Conservation (phyloP, 495 filamentous ascomycete genomes). For the Talaromyces adpressus region DNA sequence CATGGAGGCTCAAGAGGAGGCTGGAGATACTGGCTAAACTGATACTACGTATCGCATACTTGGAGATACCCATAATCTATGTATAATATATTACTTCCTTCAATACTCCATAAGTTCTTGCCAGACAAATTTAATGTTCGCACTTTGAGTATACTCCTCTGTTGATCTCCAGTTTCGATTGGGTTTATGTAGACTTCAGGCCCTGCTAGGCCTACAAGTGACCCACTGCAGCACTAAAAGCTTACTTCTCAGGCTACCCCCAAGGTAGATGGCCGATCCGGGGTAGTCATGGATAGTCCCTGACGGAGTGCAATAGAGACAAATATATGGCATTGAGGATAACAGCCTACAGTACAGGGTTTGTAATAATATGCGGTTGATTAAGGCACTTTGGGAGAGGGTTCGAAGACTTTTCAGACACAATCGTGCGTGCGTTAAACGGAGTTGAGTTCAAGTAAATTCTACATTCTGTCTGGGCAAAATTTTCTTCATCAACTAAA, state of each 20-base stretch:
- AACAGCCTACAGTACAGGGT: no score
- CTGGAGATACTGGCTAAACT: neutral
- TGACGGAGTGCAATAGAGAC: neutral
- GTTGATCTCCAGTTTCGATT: no score
- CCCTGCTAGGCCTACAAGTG: no score
- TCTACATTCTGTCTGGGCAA: neutral
- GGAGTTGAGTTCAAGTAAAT: neutral
- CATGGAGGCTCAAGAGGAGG: neutral
- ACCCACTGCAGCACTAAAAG: no score
- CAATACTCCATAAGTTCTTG: neutral
- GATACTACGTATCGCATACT: neutral
- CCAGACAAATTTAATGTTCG: neutral
- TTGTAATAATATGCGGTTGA: no score
- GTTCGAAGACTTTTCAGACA: neutral
- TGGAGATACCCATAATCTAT: neutral
- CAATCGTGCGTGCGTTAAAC: neutral
- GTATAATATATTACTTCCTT: neutral
- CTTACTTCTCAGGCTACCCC: no score
- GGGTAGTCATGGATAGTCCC: neutral
- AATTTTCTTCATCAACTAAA: neutral
- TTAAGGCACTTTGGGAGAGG: neutral
- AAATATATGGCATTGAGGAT: neutral
- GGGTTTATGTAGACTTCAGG: no score
- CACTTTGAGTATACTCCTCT: neutral
- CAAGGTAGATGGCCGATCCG: no score